Evolutionary conservation across 345 rosid genomes (phyloP), one percentile per base, ranked within the genome.

Genomic region (Arabidopsis arenosa): DNA sequence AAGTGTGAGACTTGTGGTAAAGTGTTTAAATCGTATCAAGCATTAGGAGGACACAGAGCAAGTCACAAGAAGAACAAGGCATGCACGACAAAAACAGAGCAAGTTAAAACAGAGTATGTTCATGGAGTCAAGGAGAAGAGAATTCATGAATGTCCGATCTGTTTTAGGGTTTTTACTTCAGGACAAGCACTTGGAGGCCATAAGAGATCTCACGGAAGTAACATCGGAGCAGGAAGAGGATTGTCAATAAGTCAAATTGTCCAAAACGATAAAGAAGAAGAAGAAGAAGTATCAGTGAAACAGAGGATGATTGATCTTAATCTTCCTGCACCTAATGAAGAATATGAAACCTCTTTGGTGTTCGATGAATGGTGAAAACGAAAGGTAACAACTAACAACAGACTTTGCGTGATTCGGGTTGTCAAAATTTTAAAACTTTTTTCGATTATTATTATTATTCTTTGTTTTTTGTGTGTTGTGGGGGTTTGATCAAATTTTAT

Each of bases 181-280:
- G 99, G 99, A 36, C 99, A 95, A 87, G 99, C 99, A 0, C 87
- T 95, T 17, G 99, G 99, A 12, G 99, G 99, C 7, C 99, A 95
- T 77, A 95, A 95, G 74, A 86, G 99, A 81, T 86, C 99, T 15
- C 99, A 95, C 62, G 84, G 86, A 60, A 78, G 41, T 11, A 69
- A 2, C 7, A 7, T 43, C 7, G 62, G 59, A 26, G 4, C 47
- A 26, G 23, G 41, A 28, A 28, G 32, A 39, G 39, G 54, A 53
- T 9, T 72, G 49, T 39, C 76, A 48, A 15, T 58, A 8, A 72
- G 58, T 49, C 73, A n/a, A 33, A 7, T 43, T 17, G 55, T 54
- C 44, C 62, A 14, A 14, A 68, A 33, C 3, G 12, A 39, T 32
- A 33, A 54, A 70, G 73, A 71, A 37, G 72, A 58, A 75, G 75